phyloP scores from a whole-genome alignment of 345 rosid species.

The Pugionium dolabratum region DNA sequence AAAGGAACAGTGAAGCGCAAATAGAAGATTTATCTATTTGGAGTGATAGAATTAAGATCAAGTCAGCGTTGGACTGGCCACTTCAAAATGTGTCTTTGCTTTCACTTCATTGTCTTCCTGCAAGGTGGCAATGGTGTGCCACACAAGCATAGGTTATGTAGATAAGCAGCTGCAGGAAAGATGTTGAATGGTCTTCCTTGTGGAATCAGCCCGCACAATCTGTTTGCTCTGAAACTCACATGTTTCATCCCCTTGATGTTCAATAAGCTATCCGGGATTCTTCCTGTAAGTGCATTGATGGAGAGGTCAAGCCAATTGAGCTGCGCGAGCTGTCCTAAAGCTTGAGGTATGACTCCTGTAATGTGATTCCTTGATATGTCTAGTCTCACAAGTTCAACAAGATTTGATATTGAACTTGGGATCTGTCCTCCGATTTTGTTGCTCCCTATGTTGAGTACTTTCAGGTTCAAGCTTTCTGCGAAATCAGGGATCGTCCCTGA shows the following conservation, averaged over 20 bases:
- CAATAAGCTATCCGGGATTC: constrained; percentile 68
- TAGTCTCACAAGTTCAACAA: constrained; percentile 58
- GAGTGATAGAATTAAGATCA: constrained; percentile 39
- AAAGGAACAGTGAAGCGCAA: constrained; percentile 8
- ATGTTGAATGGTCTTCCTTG: constrained; percentile 83
- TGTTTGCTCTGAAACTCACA: constrained; percentile 83
- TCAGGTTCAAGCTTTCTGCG: constrained; percentile 57
- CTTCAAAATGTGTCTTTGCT: constrained; percentile 14
- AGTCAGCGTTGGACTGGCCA: constrained; percentile 78
- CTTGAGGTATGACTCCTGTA: constrained; percentile 65
- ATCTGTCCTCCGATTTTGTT: constrained; percentile 73
- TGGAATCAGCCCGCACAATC: constrained; percentile 89
- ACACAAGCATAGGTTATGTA: constrained; percentile 87
- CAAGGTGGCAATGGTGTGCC: constrained; percentile 90
- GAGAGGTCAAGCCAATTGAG: constrained; percentile 89
- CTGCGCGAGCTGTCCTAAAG: constrained; percentile 53
- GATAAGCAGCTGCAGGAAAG: constrained; percentile 80
- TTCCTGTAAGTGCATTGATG: constrained; percentile 63
- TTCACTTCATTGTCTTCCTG: constrained; percentile 44
- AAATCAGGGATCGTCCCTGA: constrained; percentile 74
- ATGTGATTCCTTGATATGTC: constrained; percentile 77
- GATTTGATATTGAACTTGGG: constrained; percentile 77
- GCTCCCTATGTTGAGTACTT: constrained; percentile 69
- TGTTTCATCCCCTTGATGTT: constrained; percentile 54
- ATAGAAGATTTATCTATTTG: constrained; percentile 41